Conservation (phyloP, 1,139 yeast species). For the Protomyces pachydermus region DNA sequence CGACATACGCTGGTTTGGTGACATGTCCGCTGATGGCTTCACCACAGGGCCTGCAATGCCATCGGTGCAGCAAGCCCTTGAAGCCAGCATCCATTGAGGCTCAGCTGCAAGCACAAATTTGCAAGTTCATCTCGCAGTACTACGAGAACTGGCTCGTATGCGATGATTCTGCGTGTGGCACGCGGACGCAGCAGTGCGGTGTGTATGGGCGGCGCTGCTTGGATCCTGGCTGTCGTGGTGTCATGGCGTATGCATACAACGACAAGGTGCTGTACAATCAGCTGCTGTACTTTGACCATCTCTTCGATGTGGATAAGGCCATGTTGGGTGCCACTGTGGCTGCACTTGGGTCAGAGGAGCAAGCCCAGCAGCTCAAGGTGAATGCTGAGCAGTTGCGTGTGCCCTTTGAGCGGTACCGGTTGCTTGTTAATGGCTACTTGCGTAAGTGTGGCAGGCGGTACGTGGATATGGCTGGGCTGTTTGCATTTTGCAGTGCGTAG, state of each 20-base stretch:
- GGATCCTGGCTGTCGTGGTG: slow-evolving; percentile 40
- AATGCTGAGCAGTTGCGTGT: slow-evolving; percentile 75
- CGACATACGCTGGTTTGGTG: slow-evolving; percentile 69
- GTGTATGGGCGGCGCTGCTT: slow-evolving; percentile 88
- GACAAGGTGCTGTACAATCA: slow-evolving; percentile 85
- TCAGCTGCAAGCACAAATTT: slow-evolving; percentile 67
- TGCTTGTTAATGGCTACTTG: slow-evolving; percentile 70
- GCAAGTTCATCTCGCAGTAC: slow-evolving; percentile 66
- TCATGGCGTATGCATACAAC: slow-evolving; percentile 69
- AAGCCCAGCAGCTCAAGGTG: slow-evolving; percentile 3
- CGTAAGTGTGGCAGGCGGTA: slow-evolving; percentile 83
- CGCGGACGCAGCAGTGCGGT: slow-evolving; percentile 74
- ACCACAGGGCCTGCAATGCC: slow-evolving; percentile 67
- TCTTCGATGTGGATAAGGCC: slow-evolving; percentile 81
- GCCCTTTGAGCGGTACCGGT: slow-evolving; percentile 52
- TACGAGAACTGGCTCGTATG: slow-evolving; percentile 83
- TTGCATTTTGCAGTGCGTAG: slow-evolving; percentile 37
- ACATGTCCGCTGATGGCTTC: slow-evolving; percentile 51
- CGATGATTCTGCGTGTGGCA: slow-evolving; percentile 79
- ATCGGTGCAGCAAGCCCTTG: slow-evolving; percentile 50
- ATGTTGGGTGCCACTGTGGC: slow-evolving; percentile 39
- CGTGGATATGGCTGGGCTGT: slow-evolving; percentile 79
- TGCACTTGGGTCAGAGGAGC: slow-evolving; percentile 1
- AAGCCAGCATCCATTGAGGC: slow-evolving; percentile 55
- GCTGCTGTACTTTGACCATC: slow-evolving; percentile 57